A percentile compares a stretch with the other conserved stretches of the same genome.
Conservation (phyloP, 2,329 filamentous ascomycete species). For the Myrmaecium sp. region DNA sequence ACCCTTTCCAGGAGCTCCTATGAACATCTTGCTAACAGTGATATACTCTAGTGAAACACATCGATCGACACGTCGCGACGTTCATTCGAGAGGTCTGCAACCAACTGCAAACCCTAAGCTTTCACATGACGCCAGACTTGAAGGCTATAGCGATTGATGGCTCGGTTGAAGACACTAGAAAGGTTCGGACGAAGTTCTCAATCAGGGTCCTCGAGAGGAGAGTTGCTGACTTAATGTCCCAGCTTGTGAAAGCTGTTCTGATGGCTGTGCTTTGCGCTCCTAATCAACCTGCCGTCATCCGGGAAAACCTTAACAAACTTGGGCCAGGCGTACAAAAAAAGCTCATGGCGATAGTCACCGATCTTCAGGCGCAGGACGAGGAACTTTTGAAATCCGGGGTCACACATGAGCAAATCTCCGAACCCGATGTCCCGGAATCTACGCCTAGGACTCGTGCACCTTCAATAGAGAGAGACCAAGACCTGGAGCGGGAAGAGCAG, state of each 20-base stretch:
- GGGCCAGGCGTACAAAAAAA: no score
- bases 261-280: no score
- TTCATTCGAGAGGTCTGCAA: constrained; percentile 31
- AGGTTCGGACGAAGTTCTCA: constrained; percentile 19
- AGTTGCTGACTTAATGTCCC: background rate
- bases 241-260: constrained; percentile 31
- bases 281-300: no score
- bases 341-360: background rate
- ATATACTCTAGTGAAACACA: constrained; percentile 28
- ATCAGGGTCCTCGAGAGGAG: no score
- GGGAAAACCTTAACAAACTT: no score
- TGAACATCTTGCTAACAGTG: constrained; percentile 3
- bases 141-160: constrained; percentile 31
- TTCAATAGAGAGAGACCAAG: constrained; percentile 22
- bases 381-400: constrained; percentile 19
- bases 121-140: constrained; percentile 27
- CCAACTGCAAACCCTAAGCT: constrained; percentile 19
- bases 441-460: constrained; percentile 16
- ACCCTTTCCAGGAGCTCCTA: background rate
- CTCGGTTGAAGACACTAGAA: constrained; percentile 18
- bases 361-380: constrained; percentile 13
- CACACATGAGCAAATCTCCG: constrained; percentile 17
- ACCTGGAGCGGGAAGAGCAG: constrained; percentile 32
- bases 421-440: constrained; percentile 15
- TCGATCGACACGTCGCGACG: constrained; percentile 29